Base-by-base conservation (phyloP, 768 basidiomycete genomes). In the Hortiboletus campestris region DNA sequence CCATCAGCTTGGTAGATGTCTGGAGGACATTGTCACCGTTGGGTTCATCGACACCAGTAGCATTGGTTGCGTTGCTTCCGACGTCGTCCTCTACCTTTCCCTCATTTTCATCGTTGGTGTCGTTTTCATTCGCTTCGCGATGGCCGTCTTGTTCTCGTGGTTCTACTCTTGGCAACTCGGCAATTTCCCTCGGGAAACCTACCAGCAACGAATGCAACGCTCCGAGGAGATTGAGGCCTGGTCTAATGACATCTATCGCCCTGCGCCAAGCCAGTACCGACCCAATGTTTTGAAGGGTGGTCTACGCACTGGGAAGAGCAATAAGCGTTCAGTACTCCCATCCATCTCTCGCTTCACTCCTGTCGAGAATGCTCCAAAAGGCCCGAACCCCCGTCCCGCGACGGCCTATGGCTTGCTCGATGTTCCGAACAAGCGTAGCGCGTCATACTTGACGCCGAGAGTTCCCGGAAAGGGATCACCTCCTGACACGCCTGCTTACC, bases 71-170 rank as follows among this genome's bases (percentile, higher is more conserved):
- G 91, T 98, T 56, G 95, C 96, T 8, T 97, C 96, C 8, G 80
- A 87, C 55, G 89, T 99, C 60, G 94, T 98, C 36, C 88, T 98
- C 55, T 96, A 94, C 71, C 80, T 96, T 53, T 98, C 96, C 45
- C 86, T 98, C 64, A 82, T 94, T 61, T 97, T 98, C 82, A 98
- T 99, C 70, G 88, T 96, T 59, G 96, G 96, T 57, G 96, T 98
- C 58, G 96, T 98, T 60, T 80, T 84, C 51, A 94, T 97, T 70
- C 91, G 94, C 35, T 99, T 98, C 75, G 77, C 82, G 63, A 96
- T 98, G 94, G 97, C 97, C 45, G 91, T 97, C 67, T 79, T 96
- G 70, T 99, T 98, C 74, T 82, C 90, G 25, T 99, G 97, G 97
- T 98, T 98, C 82, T 89, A 91, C 71, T 93, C 90, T n/a, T 94